Evolutionary conservation across 139 green algal species (phyloP), one percentile per base, ranked within the genome.

Genomic region (Chlamydomonas schloesseri): DNA sequence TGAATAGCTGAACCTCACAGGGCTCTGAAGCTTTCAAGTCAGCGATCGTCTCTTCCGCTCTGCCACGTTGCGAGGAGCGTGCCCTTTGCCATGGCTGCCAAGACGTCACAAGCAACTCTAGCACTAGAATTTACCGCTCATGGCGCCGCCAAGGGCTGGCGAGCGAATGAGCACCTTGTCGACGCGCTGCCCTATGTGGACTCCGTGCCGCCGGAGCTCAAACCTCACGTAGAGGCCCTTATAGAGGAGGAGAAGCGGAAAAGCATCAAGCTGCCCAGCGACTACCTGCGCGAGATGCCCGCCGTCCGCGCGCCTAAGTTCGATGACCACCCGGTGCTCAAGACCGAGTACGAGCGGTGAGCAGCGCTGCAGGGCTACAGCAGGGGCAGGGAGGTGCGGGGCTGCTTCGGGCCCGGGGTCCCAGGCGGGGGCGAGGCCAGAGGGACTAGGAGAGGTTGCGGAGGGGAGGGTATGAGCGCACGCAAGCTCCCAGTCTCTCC

Each of bases 131-230:
- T 81, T 23, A 42, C 84, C 20, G 89, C 90, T 26, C 73, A 93
- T 31, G 87, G 69, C 18, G 75, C 91, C 33, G 87, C 88, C 21
- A 88, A 77, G 26, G 90, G 91, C 6, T 96, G 92, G 93, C 73
- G 94, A 31, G 86, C 83, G 0, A 88, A 89, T n/a, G 86, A 95
- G 65, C 79, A 96, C 11, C 81, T 97, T 2, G 89, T 98, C 28
- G 94, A 97, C 83, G 91, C 95, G 3, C 90, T 98, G 21, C 91
- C 95, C 2, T 98, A 98, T 58, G 89, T 97, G 0, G 95, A 98
- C 82, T 62, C 72, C 20, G 79, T 97, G 13, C 88, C 87, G 11
- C 57, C 85, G 0, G 90, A 93, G 11, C 90, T 90, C 29, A 93
- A 88, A 75, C 42, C 68, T 26, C 47, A 82, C 28, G 95, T 96